Conservation (phyloP, 2,329 filamentous ascomycete genomes). For the Arthroderma sp. region DNA sequence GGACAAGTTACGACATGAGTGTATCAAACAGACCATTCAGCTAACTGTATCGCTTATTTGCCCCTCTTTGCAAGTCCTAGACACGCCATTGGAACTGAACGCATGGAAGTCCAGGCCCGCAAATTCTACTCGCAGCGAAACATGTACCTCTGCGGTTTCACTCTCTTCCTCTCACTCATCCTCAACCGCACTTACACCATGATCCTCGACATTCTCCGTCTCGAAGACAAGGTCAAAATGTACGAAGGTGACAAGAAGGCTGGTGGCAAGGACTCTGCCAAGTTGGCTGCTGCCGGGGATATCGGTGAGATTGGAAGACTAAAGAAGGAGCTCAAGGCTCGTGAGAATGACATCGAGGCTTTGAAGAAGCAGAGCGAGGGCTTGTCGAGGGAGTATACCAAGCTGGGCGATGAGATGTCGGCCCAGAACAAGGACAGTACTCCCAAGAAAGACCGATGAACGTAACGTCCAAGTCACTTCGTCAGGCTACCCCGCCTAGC, state of each 20-base stretch:
- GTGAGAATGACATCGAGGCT: slow-evolving; percentile 71
- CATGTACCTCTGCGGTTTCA: slow-evolving; percentile 99
- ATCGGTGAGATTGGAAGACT: slow-evolving; percentile 68
- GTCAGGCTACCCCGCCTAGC: too few relatives aligned
- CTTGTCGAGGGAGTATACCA: slow-evolving; percentile 72
- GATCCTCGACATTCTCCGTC: slow-evolving; percentile 81
- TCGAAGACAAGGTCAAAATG: slow-evolving; percentile 82
- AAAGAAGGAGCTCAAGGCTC: slow-evolving; percentile 54
- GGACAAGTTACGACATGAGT: too few relatives aligned
- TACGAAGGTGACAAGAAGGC: slow-evolving; percentile 56
- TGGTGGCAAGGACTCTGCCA: slow-evolving; percentile 56
- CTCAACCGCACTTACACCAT: slow-evolving; percentile 96
- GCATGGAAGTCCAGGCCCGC: slow-evolving; percentile 95
- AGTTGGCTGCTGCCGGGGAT: slow-evolving; percentile 59
- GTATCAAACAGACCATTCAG: background rate
- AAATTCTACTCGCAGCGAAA: slow-evolving; percentile 99
- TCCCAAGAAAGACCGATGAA: slow-evolving; percentile 46
- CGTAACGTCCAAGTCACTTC: too few relatives aligned
- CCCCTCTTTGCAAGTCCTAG: slow-evolving; percentile 31
- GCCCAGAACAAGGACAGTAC: slow-evolving; percentile 35
- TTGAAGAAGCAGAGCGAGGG: slow-evolving; percentile 88
- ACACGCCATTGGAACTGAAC: slow-evolving; percentile 74
- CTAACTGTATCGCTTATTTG: slow-evolving; percentile 13
- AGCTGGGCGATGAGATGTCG: slow-evolving; percentile 70
- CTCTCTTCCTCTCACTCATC: slow-evolving; percentile 94